Conservation (phyloP, 2,329 filamentous ascomycete species). For the Botrytis paeoniae region DNA sequence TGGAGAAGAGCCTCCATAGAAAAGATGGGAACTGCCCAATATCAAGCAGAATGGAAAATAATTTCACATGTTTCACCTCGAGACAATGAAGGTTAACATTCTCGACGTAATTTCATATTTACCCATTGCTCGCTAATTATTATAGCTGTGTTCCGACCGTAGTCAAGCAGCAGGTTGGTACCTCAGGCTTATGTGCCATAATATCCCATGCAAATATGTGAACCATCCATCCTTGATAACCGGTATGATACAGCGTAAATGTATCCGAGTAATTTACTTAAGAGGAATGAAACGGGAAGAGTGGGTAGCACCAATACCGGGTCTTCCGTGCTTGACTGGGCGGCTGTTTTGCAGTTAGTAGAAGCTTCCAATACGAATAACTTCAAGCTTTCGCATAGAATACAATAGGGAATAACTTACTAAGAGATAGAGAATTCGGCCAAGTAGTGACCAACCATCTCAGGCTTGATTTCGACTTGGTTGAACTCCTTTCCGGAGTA, state of each 20-base stretch:
- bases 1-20: background rate
- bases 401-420: slow-evolving; percentile 56
- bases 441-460: slow-evolving; percentile 99
- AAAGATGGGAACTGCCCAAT: background rate
- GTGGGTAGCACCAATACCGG: slow-evolving; percentile 99
- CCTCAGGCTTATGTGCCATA: slow-evolving; percentile 1
- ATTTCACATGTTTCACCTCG: background rate
- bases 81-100: background rate
- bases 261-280: slow-evolving; percentile 65
- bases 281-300: slow-evolving; percentile 99
- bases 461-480: slow-evolving; percentile 99
- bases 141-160: slow-evolving; percentile 14
- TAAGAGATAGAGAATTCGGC: slow-evolving; percentile 99
- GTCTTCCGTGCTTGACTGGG: slow-evolving; percentile 99
- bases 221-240: slow-evolving; percentile 19
- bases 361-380: background rate
- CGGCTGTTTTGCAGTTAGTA: slow-evolving; percentile 58
- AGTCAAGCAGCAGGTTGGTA: background rate
- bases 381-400: background rate
- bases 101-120: slow-evolving; percentile 13
- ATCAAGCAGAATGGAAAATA: background rate
- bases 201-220: slow-evolving; percentile 10
- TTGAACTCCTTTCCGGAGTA: slow-evolving; percentile 99
- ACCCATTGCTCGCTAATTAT: slow-evolving; percentile 12
- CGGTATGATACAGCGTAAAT: slow-evolving; percentile 27